Evolutionary conservation across 768 basidiomycete genomes (phyloP).

Genomic region (Boletus tylopilopsis): DNA sequence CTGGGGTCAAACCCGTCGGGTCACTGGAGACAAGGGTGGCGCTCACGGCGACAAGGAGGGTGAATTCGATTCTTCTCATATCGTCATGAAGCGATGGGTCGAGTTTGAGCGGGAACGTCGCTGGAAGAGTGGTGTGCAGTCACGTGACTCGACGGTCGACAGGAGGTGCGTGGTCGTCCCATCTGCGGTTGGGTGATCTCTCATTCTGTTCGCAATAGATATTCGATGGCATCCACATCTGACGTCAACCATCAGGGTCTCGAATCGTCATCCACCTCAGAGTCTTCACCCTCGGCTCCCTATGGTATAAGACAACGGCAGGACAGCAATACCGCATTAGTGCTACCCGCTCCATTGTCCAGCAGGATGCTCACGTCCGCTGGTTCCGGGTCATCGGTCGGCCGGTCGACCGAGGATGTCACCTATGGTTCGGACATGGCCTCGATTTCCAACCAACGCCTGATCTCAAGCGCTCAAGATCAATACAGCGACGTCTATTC

Average conservation of each 20-base stretch:
- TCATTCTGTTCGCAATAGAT: conserved; percentile 47
- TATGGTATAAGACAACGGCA: conserved; percentile 51
- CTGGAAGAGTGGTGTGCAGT: conserved; percentile 86
- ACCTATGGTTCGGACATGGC: conserved; percentile 33
- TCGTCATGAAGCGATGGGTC: conserved; percentile 99
- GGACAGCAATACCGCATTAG: conserved; percentile 63
- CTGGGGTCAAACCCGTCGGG: conserved; percentile 91
- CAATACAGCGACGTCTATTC: conserved; percentile 28
- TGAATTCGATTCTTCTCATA: conserved; percentile 93
- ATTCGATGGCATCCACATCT: conserved; percentile 75
- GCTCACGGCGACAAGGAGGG: conserved; percentile 93
- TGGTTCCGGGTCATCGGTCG: conserved; percentile 40
- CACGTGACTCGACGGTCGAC: conserved; percentile 74
- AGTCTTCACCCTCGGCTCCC: conserved; percentile 41
- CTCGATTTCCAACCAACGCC: conserved; percentile 42
- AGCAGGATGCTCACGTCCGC: conserved; percentile 48
- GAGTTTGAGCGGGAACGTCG: conserved; percentile 96
- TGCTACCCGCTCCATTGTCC: conserved; percentile 72
- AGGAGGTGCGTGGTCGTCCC: conserved; percentile 47
- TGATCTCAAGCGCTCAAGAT: conserved; percentile 36
- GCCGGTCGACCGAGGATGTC: conserved; percentile 42
- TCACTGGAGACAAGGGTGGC: conserved; percentile 67
- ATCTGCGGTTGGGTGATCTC: conserved; percentile 13
- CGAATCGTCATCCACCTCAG: conserved; percentile 60
- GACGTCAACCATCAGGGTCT: conserved; percentile 60